Conservation (phyloP, 192 early-diverging fungal genomes). For the Nowakowskiella sp. region DNA sequence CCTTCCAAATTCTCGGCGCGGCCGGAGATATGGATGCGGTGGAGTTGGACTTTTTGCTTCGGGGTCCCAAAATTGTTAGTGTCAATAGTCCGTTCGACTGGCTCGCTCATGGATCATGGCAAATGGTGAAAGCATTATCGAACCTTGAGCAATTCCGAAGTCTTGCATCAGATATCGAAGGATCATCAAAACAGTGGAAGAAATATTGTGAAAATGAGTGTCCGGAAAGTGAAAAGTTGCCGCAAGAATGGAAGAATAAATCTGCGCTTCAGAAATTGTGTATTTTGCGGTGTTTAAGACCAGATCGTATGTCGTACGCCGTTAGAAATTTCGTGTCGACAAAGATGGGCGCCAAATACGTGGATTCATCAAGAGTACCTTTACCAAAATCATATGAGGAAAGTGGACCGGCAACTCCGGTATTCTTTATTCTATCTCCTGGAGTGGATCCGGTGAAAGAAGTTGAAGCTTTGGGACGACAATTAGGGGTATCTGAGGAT, state of each 20-base stretch:
- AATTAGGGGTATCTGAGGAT: constrained; percentile 45
- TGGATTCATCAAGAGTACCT: constrained; percentile 45
- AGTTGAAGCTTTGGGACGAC: constrained; percentile 51
- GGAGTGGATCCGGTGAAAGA: constrained; percentile 65
- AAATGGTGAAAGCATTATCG: constrained; percentile 51
- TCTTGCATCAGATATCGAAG: constrained; percentile 54
- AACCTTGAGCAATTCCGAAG: constrained; percentile 50
- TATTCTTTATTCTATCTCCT: constrained; percentile 61
- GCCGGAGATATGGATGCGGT: constrained; percentile 45
- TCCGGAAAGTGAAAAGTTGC: constrained; percentile 59
- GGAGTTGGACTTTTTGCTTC: constrained; percentile 54
- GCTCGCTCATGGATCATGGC: constrained; percentile 43
- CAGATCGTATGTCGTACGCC: constrained; percentile 60
- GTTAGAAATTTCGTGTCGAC: constrained; percentile 45
- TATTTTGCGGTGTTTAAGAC: constrained; percentile 51
- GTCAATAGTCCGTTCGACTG: constrained; percentile 53
- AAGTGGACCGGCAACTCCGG: constrained; percentile 48
- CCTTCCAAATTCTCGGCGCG: constrained; percentile 53
- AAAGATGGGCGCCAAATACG: constrained; percentile 55
- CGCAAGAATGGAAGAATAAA: constrained; percentile 65
- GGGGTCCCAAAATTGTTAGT: constrained; percentile 37
- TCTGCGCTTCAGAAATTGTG: constrained; percentile 53
- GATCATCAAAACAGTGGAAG: constrained; percentile 58
- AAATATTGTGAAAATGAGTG: constrained; percentile 60
- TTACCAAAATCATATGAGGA: constrained; percentile 45